Evolutionary conservation across 192 early-diverging fungal species (phyloP).

Genomic region (Mortierella antarctica): DNA sequence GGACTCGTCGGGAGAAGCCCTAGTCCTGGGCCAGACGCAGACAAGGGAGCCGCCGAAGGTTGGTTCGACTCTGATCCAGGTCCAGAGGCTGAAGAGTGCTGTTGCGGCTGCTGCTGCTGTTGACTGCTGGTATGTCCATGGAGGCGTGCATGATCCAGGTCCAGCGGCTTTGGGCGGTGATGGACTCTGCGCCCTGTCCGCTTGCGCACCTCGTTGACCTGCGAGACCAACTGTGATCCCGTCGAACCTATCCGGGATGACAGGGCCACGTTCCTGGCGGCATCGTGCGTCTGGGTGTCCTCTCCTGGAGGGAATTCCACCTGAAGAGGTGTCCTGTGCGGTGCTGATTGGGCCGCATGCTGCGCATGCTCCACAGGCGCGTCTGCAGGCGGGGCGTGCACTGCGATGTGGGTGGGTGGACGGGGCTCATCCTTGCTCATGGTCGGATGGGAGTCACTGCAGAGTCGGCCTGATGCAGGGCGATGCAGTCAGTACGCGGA

Average conservation of each 20-base stretch:
- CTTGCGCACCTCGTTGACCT: constrained; percentile 41
- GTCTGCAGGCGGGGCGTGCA: not conserved
- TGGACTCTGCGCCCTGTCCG: constrained; percentile 28
- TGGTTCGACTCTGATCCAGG: constrained; percentile 6
- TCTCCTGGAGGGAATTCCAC: constrained; percentile 37
- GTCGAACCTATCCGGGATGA: constrained; percentile 40
- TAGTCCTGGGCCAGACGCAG: not conserved
- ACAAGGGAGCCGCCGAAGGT: constrained; percentile 2
- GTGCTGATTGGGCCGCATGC: too few species aligned
- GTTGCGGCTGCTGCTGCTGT: not conserved
- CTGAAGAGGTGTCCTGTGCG: not conserved
- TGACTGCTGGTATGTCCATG: constrained; percentile 4
- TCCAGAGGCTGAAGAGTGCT: constrained; percentile 1
- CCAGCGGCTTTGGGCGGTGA: constrained; percentile 31
- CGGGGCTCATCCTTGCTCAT: too few species aligned
- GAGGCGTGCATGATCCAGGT: constrained; percentile 24
- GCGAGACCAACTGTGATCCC: constrained; percentile 40
- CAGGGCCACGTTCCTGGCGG: constrained; percentile 16
- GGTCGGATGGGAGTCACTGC: too few species aligned
- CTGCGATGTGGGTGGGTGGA: not conserved
- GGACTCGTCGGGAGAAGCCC: not conserved
- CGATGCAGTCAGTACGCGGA: too few species aligned
- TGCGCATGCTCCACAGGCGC: not conserved
- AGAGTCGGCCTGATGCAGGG: too few species aligned
- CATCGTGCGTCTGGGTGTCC: constrained; percentile 2